A percentile compares a stretch with the other conserved stretches of the same genome.
Evolutionary conservation across 2,329 filamentous ascomycete genomes (phyloP).

Genomic region (Lanzia echinophila): DNA sequence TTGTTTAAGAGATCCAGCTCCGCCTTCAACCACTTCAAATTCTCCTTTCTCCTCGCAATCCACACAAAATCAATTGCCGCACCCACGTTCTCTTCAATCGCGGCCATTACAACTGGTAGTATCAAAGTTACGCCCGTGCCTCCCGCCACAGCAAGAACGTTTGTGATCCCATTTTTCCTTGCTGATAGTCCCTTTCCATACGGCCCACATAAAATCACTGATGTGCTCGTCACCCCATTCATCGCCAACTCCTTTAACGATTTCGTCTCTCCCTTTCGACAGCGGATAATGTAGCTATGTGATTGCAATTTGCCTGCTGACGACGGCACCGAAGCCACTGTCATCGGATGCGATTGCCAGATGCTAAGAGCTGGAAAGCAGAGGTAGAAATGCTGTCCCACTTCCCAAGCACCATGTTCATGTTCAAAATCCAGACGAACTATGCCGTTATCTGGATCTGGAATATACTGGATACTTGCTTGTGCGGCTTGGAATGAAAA

Average conservation of each 20-base stretch:
- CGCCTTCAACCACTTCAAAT: conserved; percentile 50
- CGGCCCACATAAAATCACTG: conserved; percentile 2
- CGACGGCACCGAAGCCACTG: conserved; percentile 67
- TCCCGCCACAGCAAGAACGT: conserved; percentile 48
- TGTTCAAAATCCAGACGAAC: conserved; percentile 61
- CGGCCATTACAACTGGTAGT: conserved; percentile 42
- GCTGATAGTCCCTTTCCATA: conserved; percentile 18
- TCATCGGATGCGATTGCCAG: conserved; percentile 75
- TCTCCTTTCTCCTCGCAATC: conserved; percentile 49
- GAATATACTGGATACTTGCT: background rate
- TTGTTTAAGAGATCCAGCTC: conserved; percentile 47
- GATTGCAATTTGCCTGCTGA: conserved; percentile 32
- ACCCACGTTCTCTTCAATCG: conserved; percentile 30
- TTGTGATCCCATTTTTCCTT: conserved; percentile 31
- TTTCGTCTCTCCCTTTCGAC: conserved; percentile 51
- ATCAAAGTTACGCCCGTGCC: conserved; percentile 54
- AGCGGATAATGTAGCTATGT: conserved; percentile 52
- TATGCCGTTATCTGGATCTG: conserved; percentile 45
- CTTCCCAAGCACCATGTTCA: conserved; percentile 56
- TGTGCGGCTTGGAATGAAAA: conserved; percentile 5
- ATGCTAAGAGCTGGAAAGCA: conserved; percentile 66
- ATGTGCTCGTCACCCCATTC: background rate
- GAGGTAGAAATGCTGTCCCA: conserved; percentile 72
- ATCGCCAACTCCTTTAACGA: conserved; percentile 28
- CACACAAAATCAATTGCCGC: conserved; percentile 53